Percentiles rank a stretch among this genome's conserved stretches.
Evolutionary conservation across 2,329 filamentous ascomycete species (phyloP).

Genomic region (Talaromyces sp.): DNA sequence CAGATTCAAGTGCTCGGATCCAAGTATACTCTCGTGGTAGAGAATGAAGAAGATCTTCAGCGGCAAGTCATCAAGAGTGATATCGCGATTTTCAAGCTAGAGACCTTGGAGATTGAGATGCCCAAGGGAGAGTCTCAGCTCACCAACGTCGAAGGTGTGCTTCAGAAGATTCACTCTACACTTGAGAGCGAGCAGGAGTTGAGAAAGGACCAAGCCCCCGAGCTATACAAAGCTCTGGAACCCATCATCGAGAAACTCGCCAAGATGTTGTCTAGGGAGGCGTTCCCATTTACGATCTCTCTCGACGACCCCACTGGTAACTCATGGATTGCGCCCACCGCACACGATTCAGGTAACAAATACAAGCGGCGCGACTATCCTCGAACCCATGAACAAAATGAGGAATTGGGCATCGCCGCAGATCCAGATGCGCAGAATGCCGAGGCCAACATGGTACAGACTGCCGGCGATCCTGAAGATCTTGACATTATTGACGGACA

Average conservation of each 20-base stretch:
- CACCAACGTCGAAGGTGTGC: constrained; percentile 86
- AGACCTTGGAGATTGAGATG: constrained; percentile 90
- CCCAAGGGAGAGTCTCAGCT: constrained; percentile 86
- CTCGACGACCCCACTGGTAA: constrained; percentile 92
- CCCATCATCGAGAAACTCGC: constrained; percentile 69
- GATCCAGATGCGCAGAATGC: constrained; percentile 35
- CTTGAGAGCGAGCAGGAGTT: constrained; percentile 77
- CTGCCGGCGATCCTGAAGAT: constrained; percentile 58
- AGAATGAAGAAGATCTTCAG: constrained; percentile 68
- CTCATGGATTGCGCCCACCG: constrained; percentile 89
- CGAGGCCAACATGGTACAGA: constrained; percentile 27
- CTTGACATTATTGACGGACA: constrained; percentile 89
- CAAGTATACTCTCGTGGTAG: constrained; percentile 78
- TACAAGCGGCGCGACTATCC: constrained; percentile 82
- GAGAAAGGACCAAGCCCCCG: constrained; percentile 72
- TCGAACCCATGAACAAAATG: constrained; percentile 81
- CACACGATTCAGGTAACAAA: constrained; percentile 72
- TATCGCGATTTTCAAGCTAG: constrained; percentile 76
- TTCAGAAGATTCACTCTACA: constrained; percentile 74
- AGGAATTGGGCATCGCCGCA: constrained; percentile 68
- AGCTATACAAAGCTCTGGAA: constrained; percentile 73
- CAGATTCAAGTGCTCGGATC: constrained; percentile 85
- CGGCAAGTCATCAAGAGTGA: constrained; percentile 92
- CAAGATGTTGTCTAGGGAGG: constrained; percentile 71
- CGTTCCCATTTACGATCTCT: constrained; percentile 82